Evolutionary conservation across 352 stramenopile species (phyloP), one percentile per base, ranked within the genome.

Genomic region (Phytophthora melonis): DNA sequence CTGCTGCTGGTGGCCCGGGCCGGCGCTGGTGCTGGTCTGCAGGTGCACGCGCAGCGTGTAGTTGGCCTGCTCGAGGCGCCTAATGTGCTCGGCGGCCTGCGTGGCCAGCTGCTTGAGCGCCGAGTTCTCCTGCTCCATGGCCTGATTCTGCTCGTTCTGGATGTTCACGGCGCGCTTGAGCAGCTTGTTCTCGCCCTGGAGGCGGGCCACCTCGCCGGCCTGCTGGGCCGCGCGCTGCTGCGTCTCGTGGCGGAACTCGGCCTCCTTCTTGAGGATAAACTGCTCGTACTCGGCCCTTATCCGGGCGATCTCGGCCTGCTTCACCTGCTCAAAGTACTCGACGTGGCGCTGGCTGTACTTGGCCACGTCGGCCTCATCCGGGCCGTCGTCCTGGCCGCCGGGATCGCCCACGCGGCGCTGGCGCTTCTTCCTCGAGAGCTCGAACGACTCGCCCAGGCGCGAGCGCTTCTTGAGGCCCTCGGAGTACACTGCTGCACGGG

Each of bases 341-440:
- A 97, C 87, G 45, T 97, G 90, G 34, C 90, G 84, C 67, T 97
- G 90, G 57, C 86, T 92, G 77, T 93, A 96, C 81, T 95, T 96
- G 72, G 87, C 78, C 61, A 91, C 72, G 58, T 94, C 89, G 5
- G 83, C 72, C 8, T 81, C 77, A 58, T 80, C 73, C 4, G 54
- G 14, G 16, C 53, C 60, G 39, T 74, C 58, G 18, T 81, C 63
- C 30, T 76, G 59, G 27, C 61, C 60, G 23, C 36, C 63, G 3
- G 47, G 39, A 19, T 77, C 68, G 57, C 58, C 63, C 21, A 58
- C 56, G n/a, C 84, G 84, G 57, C 80, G 68, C 32, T 79, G 87
- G 23, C 87, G 86, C 75, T 93, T 93, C 71, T 84, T 90, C 14
- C 86, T 78, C 47, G 68, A 75, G 6, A 78, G 39, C 30, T 94